phyloP scores from a whole-genome alignment of 768 basidiomycete genomes.

The Amanita muscaria region DNA sequence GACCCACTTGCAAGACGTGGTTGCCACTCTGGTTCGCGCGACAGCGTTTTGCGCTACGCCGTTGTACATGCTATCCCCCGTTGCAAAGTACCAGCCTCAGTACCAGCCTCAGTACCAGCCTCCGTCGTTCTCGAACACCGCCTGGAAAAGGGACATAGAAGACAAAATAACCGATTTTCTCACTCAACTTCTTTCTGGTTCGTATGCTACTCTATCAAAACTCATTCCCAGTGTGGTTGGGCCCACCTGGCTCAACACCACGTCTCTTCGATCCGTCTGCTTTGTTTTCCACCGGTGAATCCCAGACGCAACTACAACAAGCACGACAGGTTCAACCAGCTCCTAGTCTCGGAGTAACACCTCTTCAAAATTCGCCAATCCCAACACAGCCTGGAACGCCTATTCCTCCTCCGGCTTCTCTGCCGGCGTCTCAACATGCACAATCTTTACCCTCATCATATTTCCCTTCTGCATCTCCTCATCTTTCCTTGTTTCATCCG shows the following conservation, averaged over 20 bases:
- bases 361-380: not conserved
- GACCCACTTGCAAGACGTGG: constrained; percentile 36
- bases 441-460: not conserved
- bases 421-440: too few species aligned
- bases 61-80: constrained; percentile 58
- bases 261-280: constrained; percentile 12
- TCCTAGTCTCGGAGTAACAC: not conserved
- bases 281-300: not conserved
- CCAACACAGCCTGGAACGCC: constrained; percentile 1
- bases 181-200: constrained; percentile 49
- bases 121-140: constrained; percentile 23
- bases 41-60: constrained; percentile 58
- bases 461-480: not conserved
- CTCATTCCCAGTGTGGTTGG: constrained; percentile 53
- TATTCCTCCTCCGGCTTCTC: not conserved
- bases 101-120: too few species aligned
- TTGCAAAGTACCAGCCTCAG: constrained; percentile 18
- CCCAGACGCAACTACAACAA: not conserved
- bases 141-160: constrained; percentile 24
- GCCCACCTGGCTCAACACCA: constrained; percentile 27
- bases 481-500: not conserved
- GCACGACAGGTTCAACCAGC: not conserved
- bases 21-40: constrained; percentile 68
- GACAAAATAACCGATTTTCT: constrained; percentile 50
- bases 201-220: constrained; percentile 59